Base-by-base conservation (phyloP, 177 flowering plant genomes). In the Vitis hybrid region DNA sequence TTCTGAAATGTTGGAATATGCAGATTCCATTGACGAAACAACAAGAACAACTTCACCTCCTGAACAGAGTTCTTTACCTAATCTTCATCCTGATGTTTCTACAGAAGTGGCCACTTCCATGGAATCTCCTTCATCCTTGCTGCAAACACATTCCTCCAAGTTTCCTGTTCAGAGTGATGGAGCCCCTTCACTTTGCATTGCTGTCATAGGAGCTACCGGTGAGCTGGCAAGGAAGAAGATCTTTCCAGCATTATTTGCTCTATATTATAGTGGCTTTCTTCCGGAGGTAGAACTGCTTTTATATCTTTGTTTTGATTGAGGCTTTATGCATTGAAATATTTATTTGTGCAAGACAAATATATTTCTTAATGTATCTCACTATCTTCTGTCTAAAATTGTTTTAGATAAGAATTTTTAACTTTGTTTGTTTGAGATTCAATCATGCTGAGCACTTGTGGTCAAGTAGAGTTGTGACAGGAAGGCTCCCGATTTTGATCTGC, bases 211-310 rank as follows among this genome's bases (percentile, higher is more conserved):
- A 64, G 92, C 88, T 34, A 82, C 90, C 59, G 90, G 92, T 58
- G 89, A 86, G 70, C 80, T 88, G 52, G 90, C 90, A 2, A 83
- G 82, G 75, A 71, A 50, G 31, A 88, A 88, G 76, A 79, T 86
- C 15, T 88, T 86, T 64, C 92, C 92, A 50, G 92, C 92, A 52
- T 62, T 88, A 31, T 88, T 88, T 82, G 92, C 92, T 63, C 78
- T 88, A 60, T 88, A 83, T 70, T 84, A 86, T 66, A 82, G 86
- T 68, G 90, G 86, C 53, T 83, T 76, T 79, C 87, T 88, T 70
- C 88, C 92, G 3, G 84, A 86, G 90, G 90, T 88, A 73, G 19
- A n/a, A 68, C 50, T 57, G 13, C 19, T 34, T 55, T 50, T 9
- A 29, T 59, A 54, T 61, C 60, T 48, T 34, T 48, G 20, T 51